Evolutionary conservation across 2,329 filamentous ascomycete species (phyloP), one percentile per base, ranked within the genome.

Genomic region (Ramichloridium luteum): DNA sequence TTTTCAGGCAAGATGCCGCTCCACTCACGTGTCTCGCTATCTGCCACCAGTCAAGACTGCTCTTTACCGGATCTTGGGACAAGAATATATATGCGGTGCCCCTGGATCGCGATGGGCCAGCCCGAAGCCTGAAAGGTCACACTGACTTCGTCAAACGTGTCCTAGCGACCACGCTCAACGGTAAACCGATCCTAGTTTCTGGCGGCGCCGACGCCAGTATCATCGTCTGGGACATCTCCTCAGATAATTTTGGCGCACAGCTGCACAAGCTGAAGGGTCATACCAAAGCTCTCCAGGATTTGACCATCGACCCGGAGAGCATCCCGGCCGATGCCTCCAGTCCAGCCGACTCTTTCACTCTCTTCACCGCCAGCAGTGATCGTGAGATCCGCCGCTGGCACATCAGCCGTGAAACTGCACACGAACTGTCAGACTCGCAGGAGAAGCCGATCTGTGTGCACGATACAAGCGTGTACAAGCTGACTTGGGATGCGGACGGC

Each of bases 1-100:
- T 64, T 3, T 93, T 80, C 51, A 71, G 72, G 49, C 84, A 84
- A 2, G 82, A 86, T 12, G 70, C 69, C 27, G 79, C 83, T 3
- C 90, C 90, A 1, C 65, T 93, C 6, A 88, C 83, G 6, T 81
- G 79, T 44, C 58, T 93, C 16, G 74, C 80, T 11, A 64, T 83
- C 20, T 76, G 74, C 10, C 54, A 62, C 3, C 30, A 35, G 9
- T 49, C 50, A 4, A 46, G 50, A 30, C 79, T 68, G 1, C 52
- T 94, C 8, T 94, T 84, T 55, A 84, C 84, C 14, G 88, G 86
- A 18, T 90, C 78, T 37, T 98, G 90, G 90, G 88, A 98, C 60
- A 93, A 93, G 60, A 70, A 74, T 13, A 70, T 96, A 36, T 93
- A 85, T 77, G 80, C 79, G 17, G 94, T 78, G 17, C 20, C 38